Conservation (phyloP, 495 filamentous ascomycete species). For the Parachaetomium inaequale region DNA sequence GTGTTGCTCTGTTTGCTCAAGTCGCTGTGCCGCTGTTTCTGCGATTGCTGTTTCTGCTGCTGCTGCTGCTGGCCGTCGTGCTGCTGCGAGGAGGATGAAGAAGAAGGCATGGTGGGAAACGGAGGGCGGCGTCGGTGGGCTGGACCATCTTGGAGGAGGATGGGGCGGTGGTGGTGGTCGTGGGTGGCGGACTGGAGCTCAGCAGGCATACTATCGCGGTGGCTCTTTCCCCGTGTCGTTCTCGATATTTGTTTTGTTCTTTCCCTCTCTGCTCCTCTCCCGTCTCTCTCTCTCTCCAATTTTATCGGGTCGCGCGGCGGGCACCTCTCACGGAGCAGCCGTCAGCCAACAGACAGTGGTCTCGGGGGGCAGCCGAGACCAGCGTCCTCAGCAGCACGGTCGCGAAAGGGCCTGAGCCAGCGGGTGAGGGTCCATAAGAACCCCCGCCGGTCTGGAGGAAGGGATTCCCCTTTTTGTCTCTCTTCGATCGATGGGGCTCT, state of each 20-base stretch:
- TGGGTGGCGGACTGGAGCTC: constrained; percentile 31
- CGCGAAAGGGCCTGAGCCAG: constrained; percentile 51
- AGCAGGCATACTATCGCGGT: constrained; percentile 47
- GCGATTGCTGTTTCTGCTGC: constrained; percentile 29
- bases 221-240: not conserved
- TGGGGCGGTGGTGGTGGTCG: constrained; percentile 30
- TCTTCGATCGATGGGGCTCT: constrained; percentile 4
- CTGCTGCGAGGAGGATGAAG: constrained; percentile 1
- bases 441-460: constrained; percentile 22
- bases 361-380: constrained; percentile 39
- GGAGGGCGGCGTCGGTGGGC: constrained; percentile 29
- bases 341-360: constrained; percentile 44
- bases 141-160: constrained; percentile 34
- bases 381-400: constrained; percentile 59
- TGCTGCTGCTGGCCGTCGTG: constrained; percentile 19
- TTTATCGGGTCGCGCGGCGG: constrained; percentile 30
- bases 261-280: constrained; percentile 19
- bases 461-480: not conserved
- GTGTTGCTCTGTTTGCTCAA: constrained; percentile 7
- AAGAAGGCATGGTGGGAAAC: constrained; percentile 44
- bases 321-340: constrained; percentile 26
- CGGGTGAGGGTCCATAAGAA: constrained; percentile 62
- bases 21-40: constrained; percentile 11
- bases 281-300: too few species aligned
- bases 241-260: constrained; percentile 13